phyloP scores from a whole-genome alignment of 23 red algal genomes.

The Gracilaria domingensis region DNA sequence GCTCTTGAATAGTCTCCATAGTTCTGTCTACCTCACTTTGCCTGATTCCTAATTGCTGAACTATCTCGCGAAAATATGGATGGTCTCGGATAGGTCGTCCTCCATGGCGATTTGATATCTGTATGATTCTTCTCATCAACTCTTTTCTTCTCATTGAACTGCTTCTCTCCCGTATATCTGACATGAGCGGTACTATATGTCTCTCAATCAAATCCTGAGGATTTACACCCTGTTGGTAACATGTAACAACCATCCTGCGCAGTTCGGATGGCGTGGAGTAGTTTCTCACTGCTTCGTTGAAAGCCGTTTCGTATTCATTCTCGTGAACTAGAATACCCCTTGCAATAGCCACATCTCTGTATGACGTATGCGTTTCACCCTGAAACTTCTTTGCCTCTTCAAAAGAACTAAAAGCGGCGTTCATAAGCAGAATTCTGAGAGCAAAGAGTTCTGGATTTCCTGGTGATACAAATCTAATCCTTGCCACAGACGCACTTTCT shows the following conservation, averaged over 20 bases:
- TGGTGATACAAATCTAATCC: not conserved
- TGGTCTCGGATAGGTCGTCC: too few species aligned
- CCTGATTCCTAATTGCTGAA: not conserved
- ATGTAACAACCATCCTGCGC: not conserved
- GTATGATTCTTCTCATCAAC: too few species aligned
- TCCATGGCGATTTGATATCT: too few species aligned
- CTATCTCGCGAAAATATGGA: not conserved
- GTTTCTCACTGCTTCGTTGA: too few species aligned
- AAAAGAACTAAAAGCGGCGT: not conserved
- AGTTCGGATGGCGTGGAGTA: conserved; percentile 20
- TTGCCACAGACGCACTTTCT: not conserved
- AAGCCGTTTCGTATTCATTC: conserved; percentile 2
- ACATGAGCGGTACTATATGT: not conserved
- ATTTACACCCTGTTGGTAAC: conserved; percentile 6
- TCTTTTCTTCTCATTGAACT: too few species aligned
- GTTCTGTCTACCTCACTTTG: not conserved
- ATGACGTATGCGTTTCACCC: too few species aligned
- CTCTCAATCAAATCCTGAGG: not conserved
- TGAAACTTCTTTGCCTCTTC: not conserved
- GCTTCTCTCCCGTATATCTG: not conserved
- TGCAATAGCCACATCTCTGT: not conserved
- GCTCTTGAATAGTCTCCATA: not conserved
- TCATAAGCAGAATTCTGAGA: not conserved
- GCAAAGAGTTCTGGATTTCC: conserved; percentile 10
- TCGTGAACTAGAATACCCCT: not conserved